These are phyloP conservation scores for Artemisia argyi DNA, from an alignment of 129 eudicot species.

Conservation along the genomic window DNA sequence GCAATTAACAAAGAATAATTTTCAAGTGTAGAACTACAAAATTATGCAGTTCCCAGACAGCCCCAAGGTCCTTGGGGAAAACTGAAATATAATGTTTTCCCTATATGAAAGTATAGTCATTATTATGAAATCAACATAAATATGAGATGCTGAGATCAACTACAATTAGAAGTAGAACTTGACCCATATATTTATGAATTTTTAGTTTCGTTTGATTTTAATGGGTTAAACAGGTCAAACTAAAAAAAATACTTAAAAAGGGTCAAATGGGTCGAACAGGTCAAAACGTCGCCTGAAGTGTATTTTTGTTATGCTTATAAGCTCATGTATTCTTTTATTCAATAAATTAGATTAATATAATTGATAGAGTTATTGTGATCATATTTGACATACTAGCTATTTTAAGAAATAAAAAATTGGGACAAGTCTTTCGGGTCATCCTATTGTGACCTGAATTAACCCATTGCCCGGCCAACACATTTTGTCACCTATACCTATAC, in stretches of 20 bases:
- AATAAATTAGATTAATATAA: too few species aligned
- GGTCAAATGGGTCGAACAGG: neutral
- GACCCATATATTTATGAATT: neutral
- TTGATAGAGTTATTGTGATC: neutral
- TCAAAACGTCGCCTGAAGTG: neutral
- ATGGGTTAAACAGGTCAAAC: neutral
- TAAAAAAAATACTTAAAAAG: neutral
- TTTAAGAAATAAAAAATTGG: too few species aligned
- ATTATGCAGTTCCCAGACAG: neutral
- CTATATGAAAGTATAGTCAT: neutral
- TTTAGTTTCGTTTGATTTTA: too few species aligned
- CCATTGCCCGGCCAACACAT: neutral
- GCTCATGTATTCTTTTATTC: too few species aligned
- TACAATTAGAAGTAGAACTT: neutral
- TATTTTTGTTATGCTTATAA: too few species aligned
- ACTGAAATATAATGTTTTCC: neutral
- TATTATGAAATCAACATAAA: neutral
- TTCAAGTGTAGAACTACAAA: neutral
- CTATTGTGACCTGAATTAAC: neutral
- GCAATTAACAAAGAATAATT: neutral
- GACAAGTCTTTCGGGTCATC: too few species aligned
- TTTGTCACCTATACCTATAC: neutral
- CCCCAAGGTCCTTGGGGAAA: neutral
- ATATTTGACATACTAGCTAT: neutral
- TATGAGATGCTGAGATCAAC: neutral